Conservation (phyloP, 805 yeast species). For the Yarrowia osloensis region DNA sequence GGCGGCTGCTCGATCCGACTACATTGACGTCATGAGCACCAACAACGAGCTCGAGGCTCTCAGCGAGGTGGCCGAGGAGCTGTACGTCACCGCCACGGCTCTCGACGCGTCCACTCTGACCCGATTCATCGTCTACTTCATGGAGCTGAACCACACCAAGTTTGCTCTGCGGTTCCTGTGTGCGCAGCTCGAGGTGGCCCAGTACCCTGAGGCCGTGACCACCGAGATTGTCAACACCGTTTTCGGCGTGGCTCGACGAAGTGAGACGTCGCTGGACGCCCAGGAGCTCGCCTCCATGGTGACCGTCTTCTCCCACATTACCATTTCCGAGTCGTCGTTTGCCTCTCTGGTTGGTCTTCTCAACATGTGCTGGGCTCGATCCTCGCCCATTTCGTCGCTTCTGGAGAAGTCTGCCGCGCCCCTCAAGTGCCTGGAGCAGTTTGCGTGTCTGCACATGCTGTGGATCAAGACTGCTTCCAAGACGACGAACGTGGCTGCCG, state of each 20-base stretch:
- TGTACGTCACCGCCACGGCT: slow-evolving; percentile 15
- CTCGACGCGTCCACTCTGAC: slow-evolving; percentile 1
- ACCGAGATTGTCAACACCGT: background rate
- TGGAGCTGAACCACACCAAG: background rate
- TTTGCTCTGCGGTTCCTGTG: slow-evolving; percentile 19
- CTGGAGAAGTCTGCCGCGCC: slow-evolving; percentile 1
- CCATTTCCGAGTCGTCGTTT: background rate
- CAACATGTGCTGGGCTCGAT: background rate
- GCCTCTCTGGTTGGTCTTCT: background rate
- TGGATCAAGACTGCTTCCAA: slow-evolving; percentile 28
- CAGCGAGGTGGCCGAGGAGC: slow-evolving; percentile 16
- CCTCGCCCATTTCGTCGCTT: background rate
- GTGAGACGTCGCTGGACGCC: background rate
- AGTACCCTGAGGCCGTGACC: background rate
- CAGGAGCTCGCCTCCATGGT: slow-evolving; percentile 21
- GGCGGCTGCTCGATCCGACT: background rate
- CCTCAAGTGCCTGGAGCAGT: slow-evolving; percentile 19
- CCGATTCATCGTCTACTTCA: background rate
- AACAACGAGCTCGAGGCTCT: background rate
- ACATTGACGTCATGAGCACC: background rate
- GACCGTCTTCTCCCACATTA: background rate
- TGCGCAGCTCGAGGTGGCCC: slow-evolving; percentile 7
- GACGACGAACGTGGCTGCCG: slow-evolving; percentile 16
- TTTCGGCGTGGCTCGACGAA: no score
- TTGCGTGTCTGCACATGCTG: slow-evolving; percentile 15